These are phyloP conservation scores for Pichia phayaonensis DNA, from an alignment of 805 yeast species.

Conservation along the genomic window DNA sequence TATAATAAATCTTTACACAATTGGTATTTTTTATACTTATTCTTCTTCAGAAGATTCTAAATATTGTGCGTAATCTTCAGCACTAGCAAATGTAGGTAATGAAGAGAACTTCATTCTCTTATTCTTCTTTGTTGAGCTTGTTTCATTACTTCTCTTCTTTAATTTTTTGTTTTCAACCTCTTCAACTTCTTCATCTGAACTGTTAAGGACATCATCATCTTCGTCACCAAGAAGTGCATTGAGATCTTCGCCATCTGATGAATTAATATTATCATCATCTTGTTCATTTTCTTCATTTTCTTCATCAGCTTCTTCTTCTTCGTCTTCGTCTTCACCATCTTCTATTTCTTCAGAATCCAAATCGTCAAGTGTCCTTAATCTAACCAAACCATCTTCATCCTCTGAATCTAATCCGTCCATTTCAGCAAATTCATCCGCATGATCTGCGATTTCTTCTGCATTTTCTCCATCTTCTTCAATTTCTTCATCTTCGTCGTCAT, in stretches of 20 bases:
- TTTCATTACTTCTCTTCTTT: constrained; percentile 16
- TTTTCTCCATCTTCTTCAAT: constrained; percentile 16
- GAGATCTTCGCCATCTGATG: constrained; percentile 20
- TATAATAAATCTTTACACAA: background rate
- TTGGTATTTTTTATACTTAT: constrained; percentile 1
- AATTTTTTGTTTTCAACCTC: constrained; percentile 8
- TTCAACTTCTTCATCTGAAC: constrained; percentile 20
- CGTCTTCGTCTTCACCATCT: constrained; percentile 23
- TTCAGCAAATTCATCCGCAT: constrained; percentile 27
- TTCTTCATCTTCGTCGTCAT: constrained; percentile 27
- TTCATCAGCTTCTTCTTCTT: constrained; percentile 18
- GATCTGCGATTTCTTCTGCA: constrained; percentile 23
- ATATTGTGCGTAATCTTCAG: constrained; percentile 75
- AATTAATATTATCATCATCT: constrained; percentile 18
- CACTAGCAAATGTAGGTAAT: constrained; percentile 82
- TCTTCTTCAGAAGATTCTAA: constrained; percentile 57
- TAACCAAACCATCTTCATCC: background rate
- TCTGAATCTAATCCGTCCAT: background rate
- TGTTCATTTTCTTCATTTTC: constrained; percentile 30
- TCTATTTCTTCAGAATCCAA: constrained; percentile 23
- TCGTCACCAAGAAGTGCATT: constrained; percentile 16
- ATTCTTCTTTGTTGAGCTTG: constrained; percentile 14
- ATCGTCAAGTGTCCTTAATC: background rate
- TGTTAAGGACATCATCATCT: constrained; percentile 21
- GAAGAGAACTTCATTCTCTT: constrained; percentile 48